These are phyloP conservation scores for Aspergillus tanneri DNA, from an alignment of 2,329 filamentous ascomycete species.

Conservation along the genomic window DNA sequence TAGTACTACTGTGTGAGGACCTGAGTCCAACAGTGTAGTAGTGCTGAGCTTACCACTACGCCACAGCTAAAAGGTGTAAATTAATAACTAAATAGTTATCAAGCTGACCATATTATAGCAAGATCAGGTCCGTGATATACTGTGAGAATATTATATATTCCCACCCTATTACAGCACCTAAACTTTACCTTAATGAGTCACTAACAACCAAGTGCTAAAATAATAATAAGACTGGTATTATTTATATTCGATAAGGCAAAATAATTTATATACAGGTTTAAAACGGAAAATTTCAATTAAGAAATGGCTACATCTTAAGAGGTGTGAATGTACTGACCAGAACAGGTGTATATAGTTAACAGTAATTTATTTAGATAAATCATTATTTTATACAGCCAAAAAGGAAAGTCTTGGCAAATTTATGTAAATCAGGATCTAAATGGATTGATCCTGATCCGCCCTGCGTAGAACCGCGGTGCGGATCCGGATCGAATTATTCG, in stretches of 20 bases:
- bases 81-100: neutral
- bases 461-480: too few species aligned
- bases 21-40: too few species aligned
- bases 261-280: constrained; percentile 1
- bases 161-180: neutral
- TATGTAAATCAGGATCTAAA: neutral
- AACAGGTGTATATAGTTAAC: neutral
- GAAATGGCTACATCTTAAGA: neutral
- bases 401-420: neutral
- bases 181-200: neutral
- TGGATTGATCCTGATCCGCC: neutral
- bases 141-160: neutral
- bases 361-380: neutral
- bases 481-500: neutral
- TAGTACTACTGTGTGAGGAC: neutral
- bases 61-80: neutral
- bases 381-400: neutral
- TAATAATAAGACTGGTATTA: neutral
- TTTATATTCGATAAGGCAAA: neutral
- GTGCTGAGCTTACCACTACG: too few species aligned
- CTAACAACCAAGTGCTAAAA: neutral
- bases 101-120: too few species aligned
- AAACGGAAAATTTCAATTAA: neutral
- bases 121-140: too few species aligned
- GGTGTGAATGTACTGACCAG: neutral